Percentiles rank a stretch among this genome's conserved stretches.
Conservation (phyloP, 371 early-diverging fungal genomes). For the Sporodiniella umbellata region DNA sequence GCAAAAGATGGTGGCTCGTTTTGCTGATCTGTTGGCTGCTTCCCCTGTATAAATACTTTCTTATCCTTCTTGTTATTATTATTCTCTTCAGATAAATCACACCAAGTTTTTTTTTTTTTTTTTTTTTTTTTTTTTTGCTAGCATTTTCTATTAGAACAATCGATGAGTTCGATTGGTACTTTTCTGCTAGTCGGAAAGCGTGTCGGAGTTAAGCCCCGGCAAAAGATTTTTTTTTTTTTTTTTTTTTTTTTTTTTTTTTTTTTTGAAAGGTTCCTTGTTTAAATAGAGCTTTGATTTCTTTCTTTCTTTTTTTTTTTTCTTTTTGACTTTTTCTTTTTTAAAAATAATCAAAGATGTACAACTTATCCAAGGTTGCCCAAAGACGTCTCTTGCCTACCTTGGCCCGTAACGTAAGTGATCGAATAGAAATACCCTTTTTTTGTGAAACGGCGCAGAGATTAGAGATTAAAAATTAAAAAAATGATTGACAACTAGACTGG, state of each 20-base stretch:
- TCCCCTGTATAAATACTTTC: constrained; percentile 2
- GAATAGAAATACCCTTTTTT: background rate
- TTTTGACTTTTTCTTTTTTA: constrained; percentile 6
- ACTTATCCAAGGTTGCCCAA: constrained; percentile 35
- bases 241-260: constrained; percentile 18
- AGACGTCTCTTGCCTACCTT: constrained; percentile 31
- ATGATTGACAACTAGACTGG: constrained; percentile 11
- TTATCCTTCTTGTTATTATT: too few species aligned
- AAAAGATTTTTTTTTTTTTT: constrained; percentile 4
- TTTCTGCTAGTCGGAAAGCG: background rate
- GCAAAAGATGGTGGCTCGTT: constrained; percentile 67
- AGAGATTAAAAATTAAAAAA: background rate
- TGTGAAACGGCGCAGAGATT: background rate
- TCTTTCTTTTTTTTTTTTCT: constrained; percentile 8
- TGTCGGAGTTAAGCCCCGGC: constrained; percentile 22
- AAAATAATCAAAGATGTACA: constrained; percentile 28
- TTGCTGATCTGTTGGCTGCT: constrained; percentile 49
- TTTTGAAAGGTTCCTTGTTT: constrained; percentile 27
- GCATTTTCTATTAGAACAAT: background rate
- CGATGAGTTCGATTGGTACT: background rate
- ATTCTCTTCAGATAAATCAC: too few species aligned
- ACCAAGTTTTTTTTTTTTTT: background rate
- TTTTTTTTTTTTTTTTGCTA: constrained; percentile 1
- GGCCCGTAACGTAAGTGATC: constrained; percentile 26
- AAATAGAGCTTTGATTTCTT: constrained; percentile 10